phyloP scores from a whole-genome alignment of 139 green algal genomes.

The Dunaliella primolecta region DNA sequence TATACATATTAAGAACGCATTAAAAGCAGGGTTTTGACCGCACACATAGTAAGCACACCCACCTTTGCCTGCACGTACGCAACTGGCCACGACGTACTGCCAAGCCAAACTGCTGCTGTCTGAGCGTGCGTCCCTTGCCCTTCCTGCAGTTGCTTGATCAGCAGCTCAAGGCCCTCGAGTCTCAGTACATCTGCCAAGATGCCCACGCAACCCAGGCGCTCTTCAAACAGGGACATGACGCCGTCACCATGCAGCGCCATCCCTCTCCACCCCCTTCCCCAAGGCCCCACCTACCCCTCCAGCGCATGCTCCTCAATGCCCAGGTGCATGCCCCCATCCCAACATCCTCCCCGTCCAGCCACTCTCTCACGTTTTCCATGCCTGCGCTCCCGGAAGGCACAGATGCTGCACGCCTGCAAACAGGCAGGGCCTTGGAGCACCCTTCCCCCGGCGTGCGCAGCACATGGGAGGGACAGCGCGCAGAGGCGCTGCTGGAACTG shows the following conservation, averaged over 20 bases:
- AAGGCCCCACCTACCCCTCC: neutral
- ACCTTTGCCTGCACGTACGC: neutral
- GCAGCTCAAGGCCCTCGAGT: neutral
- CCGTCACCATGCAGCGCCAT: too few species aligned
- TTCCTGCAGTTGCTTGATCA: neutral
- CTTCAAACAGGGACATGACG: too few species aligned
- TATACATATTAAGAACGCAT: too few species aligned
- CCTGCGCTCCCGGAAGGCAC: too few species aligned
- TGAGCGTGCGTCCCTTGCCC: neutral
- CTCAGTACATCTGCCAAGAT: neutral
- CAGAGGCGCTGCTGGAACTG: conserved; percentile 18
- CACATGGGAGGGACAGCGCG: conserved; percentile 8
- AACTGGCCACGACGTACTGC: neutral
- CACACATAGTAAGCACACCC: too few species aligned
- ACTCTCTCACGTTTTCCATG: neutral
- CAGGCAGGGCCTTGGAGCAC: neutral
- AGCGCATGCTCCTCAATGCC: neutral
- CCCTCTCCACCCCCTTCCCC: neutral
- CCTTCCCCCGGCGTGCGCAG: neutral
- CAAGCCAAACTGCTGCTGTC: neutral
- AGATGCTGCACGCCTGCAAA: neutral
- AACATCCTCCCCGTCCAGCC: neutral
- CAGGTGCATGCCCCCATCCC: neutral
- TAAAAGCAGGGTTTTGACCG: too few species aligned
- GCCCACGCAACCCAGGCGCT: neutral